Evolutionary conservation across 345 rosid genomes (phyloP), one percentile per base, ranked within the genome.

Genomic region (Barbarea vulgaris): DNA sequence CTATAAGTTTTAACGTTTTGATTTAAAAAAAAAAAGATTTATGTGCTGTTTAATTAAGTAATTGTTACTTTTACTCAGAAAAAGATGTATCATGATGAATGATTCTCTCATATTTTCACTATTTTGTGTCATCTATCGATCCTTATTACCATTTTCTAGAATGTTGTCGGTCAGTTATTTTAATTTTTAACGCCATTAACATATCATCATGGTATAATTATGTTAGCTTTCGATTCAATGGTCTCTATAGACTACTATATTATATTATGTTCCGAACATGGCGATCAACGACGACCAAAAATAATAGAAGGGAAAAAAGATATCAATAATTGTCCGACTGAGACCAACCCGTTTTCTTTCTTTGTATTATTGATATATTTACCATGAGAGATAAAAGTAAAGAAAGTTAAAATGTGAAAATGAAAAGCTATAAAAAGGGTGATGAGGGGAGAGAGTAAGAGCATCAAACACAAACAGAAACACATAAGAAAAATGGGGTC

Each of bases 391-490:
- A 47, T 34, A 18, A 30, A 42, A 55, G 21, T 25, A 1, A 21
- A n/a, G n/a, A 6, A 24, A 11, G 18, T 19, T 14, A 5, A 19
- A 30, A 59, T 24, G 73, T 57, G 34, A 58, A 48, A 48, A 7
- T 39, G 30, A 63, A 79, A 79, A 70, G 72, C 89, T 89, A 86
- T 91, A 89, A 86, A 91, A 87, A 78, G 90, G 67, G 27, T 55
- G 65, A 3, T 17, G 18, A 11, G 74, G 24, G 79, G 52, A 28
- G n/a, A 21, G 68, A 51, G 4, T 19, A 10, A 79, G 73, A 78
- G 82, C 85, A 69, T 64, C 59, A 73, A 62, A 76, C 70, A 78
- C 69, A 58, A 69, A 76, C 3, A n/a, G 0, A 33, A 69, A 54
- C 53, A 62, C 76, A 31, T 25, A 44, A 53, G 4, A 2, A 51